Conservation (phyloP, 2,329 filamentous ascomycete genomes). For the Plectosphaerella cucumerina region DNA sequence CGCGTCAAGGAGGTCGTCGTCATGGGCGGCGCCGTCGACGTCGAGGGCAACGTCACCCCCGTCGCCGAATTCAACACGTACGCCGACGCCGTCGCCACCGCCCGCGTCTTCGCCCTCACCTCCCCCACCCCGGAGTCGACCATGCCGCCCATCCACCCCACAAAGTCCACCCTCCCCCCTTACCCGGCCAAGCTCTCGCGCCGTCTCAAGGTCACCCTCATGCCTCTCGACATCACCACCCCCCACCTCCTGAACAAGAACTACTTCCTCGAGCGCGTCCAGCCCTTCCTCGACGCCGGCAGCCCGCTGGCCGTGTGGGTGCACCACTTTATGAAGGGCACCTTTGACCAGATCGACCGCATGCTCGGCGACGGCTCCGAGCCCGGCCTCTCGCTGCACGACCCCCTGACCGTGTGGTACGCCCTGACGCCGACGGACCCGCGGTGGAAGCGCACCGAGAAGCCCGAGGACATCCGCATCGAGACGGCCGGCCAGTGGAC, state of each 20-base stretch:
- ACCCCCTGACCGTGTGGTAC: constrained; percentile 78
- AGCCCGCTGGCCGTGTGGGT: constrained; percentile 74
- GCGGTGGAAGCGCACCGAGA: constrained; percentile 51
- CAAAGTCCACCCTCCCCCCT: constrained; percentile 44
- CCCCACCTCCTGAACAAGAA: constrained; percentile 60
- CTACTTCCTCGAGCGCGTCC: constrained; percentile 54
- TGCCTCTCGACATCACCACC: constrained; percentile 74
- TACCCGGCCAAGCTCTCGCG: constrained; percentile 64
- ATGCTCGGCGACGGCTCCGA: constrained; percentile 55
- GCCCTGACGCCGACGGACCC: constrained; percentile 58
- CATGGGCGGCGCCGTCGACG: constrained; percentile 85
- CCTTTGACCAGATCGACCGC: constrained; percentile 63
- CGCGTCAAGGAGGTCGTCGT: constrained; percentile 86
- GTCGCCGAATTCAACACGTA: constrained; percentile 94
- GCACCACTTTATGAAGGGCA: constrained; percentile 65
- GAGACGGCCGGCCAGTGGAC: constrained; percentile 95
- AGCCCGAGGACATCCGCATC: constrained; percentile 77
- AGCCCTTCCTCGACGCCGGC: constrained; percentile 51
- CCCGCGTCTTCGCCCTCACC: constrained; percentile 73
- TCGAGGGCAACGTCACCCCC: constrained; percentile 79
- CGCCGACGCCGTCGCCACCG: constrained; percentile 76
- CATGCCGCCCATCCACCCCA: constrained; percentile 64
- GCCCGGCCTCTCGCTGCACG: constrained; percentile 65
- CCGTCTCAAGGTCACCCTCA: constrained; percentile 63
- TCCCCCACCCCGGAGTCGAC: constrained; percentile 71